Percentiles rank a stretch among this genome's conserved stretches.
Evolutionary conservation across 2,329 filamentous ascomycete species (phyloP).

Genomic region (Aspergillus candidus): DNA sequence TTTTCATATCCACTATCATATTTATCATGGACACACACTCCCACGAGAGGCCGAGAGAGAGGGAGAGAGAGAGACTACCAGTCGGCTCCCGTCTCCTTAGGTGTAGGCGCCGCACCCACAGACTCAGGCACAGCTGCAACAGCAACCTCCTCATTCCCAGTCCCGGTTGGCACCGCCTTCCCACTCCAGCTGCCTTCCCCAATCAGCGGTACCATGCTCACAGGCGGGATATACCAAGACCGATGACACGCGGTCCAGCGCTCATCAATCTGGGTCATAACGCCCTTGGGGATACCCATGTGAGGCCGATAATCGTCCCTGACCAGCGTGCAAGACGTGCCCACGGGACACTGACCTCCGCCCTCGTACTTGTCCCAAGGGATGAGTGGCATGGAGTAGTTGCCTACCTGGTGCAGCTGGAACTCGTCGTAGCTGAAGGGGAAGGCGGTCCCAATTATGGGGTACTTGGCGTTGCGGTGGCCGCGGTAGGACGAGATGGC

Average conservation of each 20-base stretch:
- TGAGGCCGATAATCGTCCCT: slow-evolving; percentile 19
- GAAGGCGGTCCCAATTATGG: slow-evolving; percentile 14
- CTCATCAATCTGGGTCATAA: slow-evolving; percentile 12
- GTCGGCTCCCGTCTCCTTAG: not conserved
- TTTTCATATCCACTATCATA: not conserved
- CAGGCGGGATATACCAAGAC: slow-evolving; percentile 19
- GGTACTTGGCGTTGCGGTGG: slow-evolving; percentile 20
- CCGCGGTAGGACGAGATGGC: slow-evolving; percentile 13
- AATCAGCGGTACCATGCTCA: slow-evolving; percentile 14
- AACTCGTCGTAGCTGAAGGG: slow-evolving; percentile 21
- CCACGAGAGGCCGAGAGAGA: too few relatives aligned
- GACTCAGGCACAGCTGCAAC: slow-evolving; percentile 3
- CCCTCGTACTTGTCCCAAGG: slow-evolving; percentile 19
- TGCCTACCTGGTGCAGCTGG: slow-evolving; percentile 13
- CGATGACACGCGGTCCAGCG: slow-evolving; percentile 15
- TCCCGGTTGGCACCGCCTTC: not conserved
- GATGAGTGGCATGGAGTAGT: slow-evolving; percentile 14
- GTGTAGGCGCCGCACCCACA: not conserved
- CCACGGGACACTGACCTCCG: slow-evolving; percentile 14
- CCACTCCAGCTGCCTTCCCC: not conserved
- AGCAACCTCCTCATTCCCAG: not conserved
- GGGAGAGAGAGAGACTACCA: not conserved
- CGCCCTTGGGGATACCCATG: slow-evolving; percentile 16
- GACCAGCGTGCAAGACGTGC: slow-evolving; percentile 13
- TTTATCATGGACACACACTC: not conserved